phyloP scores from a whole-genome alignment of 1,139 yeast species.

The Scheffersomyces cryptocercus region DNA sequence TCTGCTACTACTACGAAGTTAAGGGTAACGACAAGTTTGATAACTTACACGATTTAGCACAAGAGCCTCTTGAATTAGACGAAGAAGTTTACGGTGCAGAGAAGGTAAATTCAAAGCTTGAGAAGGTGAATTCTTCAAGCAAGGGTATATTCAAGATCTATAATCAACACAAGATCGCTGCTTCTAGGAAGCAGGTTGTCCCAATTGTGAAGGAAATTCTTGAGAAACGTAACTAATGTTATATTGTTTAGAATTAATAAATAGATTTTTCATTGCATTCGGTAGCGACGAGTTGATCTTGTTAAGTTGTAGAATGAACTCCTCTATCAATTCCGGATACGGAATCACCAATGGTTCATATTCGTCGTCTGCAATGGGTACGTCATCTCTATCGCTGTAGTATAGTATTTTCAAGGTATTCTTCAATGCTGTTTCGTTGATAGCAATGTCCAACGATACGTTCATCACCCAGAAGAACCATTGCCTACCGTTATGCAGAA shows the following conservation, averaged over 20 bases:
- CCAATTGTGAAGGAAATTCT: conserved; percentile 50
- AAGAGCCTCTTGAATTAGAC: conserved; percentile 15
- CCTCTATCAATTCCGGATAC: conserved; percentile 14
- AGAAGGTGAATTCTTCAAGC: neutral
- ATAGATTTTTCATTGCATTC: conserved; percentile 15
- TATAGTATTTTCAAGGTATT: conserved; percentile 20
- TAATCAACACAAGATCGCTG: conserved; percentile 56
- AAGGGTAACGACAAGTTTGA: conserved; percentile 17
- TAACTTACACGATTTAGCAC: conserved; percentile 25
- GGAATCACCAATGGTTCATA: conserved; percentile 17
- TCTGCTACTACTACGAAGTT: conserved; percentile 40
- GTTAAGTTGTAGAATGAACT: conserved; percentile 26
- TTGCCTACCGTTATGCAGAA: conserved; percentile 8
- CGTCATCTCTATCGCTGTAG: conserved; percentile 8
- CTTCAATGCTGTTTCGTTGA: conserved; percentile 6
- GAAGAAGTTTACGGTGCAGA: conserved; percentile 11
- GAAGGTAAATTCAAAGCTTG: conserved; percentile 5
- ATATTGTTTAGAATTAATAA: conserved; percentile 11
- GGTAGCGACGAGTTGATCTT: conserved; percentile 34
- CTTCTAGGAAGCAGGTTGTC: conserved; percentile 87
- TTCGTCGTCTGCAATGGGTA: conserved; percentile 10
- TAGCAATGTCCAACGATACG: conserved; percentile 18
- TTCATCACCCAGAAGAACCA: conserved; percentile 23
- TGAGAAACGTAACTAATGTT: conserved; percentile 20
- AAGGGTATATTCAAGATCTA: conserved; percentile 27